A percentile compares a stretch with the other conserved stretches of the same genome.
Conservation (phyloP, 345 rosid species). For the Acer campestre region DNA sequence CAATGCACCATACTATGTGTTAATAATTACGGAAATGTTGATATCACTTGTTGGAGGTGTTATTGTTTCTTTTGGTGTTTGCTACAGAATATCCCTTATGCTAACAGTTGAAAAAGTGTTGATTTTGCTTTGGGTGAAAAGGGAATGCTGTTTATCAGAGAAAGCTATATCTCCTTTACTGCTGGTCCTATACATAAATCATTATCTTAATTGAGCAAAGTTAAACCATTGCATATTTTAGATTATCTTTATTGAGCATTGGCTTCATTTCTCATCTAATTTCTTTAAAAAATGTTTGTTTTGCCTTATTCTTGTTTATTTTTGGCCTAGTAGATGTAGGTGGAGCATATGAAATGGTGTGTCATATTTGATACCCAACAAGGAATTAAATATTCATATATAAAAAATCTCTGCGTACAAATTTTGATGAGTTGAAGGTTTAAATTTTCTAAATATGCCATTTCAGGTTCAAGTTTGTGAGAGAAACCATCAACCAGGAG, state of each 20-base stretch:
- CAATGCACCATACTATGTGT: not conserved
- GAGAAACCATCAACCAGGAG: slow-evolving; percentile 96
- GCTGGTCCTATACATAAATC: not conserved
- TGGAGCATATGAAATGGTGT: not conserved
- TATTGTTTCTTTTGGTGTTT: not conserved
- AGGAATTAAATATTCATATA: not conserved
- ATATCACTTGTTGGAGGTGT: not conserved
- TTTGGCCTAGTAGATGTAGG: not conserved
- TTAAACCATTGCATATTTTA: not conserved
- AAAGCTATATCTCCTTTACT: not conserved
- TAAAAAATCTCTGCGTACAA: not conserved
- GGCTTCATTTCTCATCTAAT: not conserved
- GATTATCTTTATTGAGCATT: not conserved
- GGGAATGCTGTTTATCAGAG: not conserved
- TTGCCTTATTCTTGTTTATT: not conserved
- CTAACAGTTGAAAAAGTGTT: not conserved
- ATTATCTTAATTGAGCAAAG: not conserved
- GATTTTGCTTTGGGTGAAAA: not conserved
- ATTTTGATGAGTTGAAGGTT: slow-evolving; percentile 9
- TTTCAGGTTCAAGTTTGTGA: slow-evolving; percentile 92
- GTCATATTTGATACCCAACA: not conserved
- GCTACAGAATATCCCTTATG: not conserved
- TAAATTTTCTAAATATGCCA: slow-evolving; percentile 17
- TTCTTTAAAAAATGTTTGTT: not conserved
- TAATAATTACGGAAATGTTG: not conserved